Conservation (phyloP, 805 yeast species). For the Wickerhamomyces chambardii region DNA sequence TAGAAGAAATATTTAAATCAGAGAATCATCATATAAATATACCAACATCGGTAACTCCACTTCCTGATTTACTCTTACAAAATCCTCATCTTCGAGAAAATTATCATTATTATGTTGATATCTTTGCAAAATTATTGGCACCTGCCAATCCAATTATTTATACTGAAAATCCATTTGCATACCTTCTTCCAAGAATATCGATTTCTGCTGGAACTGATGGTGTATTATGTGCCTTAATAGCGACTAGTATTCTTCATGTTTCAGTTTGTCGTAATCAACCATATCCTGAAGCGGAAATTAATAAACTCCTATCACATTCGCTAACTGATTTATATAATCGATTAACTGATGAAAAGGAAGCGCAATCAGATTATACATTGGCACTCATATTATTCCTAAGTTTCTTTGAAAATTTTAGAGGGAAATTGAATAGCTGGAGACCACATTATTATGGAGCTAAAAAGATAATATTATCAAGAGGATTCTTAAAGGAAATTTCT, state of each 20-base stretch:
- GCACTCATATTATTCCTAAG: constrained; percentile 49
- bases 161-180: constrained; percentile 51
- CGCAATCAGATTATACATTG: constrained; percentile 52
- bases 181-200: constrained; percentile 56
- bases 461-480: constrained; percentile 45
- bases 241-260: constrained; percentile 35
- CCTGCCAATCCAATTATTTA: constrained; percentile 51
- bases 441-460: constrained; percentile 57
- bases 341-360: constrained; percentile 36
- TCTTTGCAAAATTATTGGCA: constrained; percentile 48
- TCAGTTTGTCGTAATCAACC: constrained; percentile 11
- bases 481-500: constrained; percentile 24
- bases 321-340: constrained; percentile 40
- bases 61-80: constrained; percentile 50
- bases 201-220: constrained; percentile 40
- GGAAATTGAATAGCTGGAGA: constrained; percentile 37
- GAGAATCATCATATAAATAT: not conserved
- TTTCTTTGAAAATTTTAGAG: constrained; percentile 40
- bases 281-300: constrained; percentile 28
- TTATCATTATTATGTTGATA: constrained; percentile 50
- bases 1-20: no score
- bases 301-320: constrained; percentile 42
- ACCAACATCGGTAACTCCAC: constrained; percentile 17
- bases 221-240: constrained; percentile 45
- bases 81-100: constrained; percentile 52